Conservation (phyloP, 2,329 filamentous ascomycete species). For the Immersiporthe knoxdaviesiana region DNA sequence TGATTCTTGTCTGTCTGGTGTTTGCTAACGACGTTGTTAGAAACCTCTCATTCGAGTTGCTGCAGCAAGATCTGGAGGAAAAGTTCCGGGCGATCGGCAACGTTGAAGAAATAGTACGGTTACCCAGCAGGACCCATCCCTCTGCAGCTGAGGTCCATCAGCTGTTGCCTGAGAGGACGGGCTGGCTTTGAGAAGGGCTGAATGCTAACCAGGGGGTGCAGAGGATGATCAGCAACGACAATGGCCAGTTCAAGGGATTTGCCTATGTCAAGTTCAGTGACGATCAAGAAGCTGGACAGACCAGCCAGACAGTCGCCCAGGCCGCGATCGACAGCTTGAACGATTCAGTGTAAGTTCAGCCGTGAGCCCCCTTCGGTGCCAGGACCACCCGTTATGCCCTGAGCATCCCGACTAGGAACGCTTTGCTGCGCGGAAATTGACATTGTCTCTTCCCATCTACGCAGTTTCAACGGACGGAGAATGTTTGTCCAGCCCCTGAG, state of each 20-base stretch:
- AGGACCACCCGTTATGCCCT: background rate
- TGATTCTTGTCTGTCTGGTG: background rate
- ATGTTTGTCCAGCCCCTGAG: background rate
- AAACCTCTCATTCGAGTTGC: slow-evolving; percentile 3
- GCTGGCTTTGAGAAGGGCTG: background rate
- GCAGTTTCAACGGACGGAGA: background rate
- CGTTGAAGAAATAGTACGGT: slow-evolving; percentile 3
- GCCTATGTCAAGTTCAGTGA: slow-evolving; percentile 19
- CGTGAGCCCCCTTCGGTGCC: background rate
- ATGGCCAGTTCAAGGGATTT: slow-evolving; percentile 11
- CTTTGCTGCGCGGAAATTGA: background rate
- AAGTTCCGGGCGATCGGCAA: background rate
- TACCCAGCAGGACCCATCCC: background rate
- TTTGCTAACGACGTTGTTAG: background rate
- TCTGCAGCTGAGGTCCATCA: too few species aligned
- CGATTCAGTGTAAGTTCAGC: slow-evolving; percentile 5
- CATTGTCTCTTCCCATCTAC: background rate
- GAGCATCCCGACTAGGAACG: background rate
- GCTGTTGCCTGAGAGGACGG: background rate
- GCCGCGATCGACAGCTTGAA: slow-evolving; percentile 8
- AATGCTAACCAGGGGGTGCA: background rate
- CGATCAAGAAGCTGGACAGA: background rate
- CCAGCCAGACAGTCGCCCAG: slow-evolving; percentile 4
- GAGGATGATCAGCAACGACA: background rate
- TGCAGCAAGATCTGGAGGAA: background rate